Percentiles rank a stretch among this genome's conserved stretches.
These are phyloP conservation scores for Mycosphaerelloides madeirae DNA, from an alignment of 2,329 filamentous ascomycete genomes.

Conservation along the genomic window DNA sequence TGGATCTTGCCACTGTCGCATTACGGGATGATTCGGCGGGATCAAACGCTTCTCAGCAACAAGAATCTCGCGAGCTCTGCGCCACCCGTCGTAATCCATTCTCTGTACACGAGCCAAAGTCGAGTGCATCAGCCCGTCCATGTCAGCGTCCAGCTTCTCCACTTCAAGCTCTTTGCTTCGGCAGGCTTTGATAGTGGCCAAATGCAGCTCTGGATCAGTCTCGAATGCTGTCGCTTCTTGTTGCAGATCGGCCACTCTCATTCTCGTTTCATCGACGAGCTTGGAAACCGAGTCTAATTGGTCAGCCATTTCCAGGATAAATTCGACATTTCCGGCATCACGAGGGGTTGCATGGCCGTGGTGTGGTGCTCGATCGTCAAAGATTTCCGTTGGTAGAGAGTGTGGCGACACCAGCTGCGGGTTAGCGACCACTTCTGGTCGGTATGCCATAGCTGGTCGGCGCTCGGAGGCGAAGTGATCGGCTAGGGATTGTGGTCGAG, in stretches of 20 bases:
- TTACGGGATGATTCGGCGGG: constrained; percentile 1
- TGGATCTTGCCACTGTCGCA: constrained; percentile 6
- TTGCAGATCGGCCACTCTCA: constrained; percentile 11
- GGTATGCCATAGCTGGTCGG: no score
- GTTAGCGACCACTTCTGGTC: neutral
- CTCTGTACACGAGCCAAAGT: constrained; percentile 3
- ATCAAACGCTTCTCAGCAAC: constrained; percentile 6
- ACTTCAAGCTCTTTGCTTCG: constrained; percentile 2
- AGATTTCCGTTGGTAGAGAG: neutral
- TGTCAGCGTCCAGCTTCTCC: neutral
- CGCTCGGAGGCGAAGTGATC: no score
- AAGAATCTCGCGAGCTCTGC: constrained; percentile 4
- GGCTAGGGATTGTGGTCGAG: neutral
- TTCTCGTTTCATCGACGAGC: constrained; percentile 6
- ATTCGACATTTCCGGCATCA: constrained; percentile 6
- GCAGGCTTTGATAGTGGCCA: constrained; percentile 4
- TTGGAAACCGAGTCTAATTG: constrained; percentile 10
- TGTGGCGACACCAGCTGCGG: neutral
- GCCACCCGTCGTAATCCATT: constrained; percentile 4
- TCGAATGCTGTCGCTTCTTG: constrained; percentile 12
- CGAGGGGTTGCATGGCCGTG: no score
- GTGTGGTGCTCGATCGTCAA: neutral
- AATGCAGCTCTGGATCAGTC: constrained; percentile 10
- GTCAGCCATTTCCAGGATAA: constrained; percentile 13
- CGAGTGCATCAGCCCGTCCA: neutral